Base-by-base conservation (phyloP, 768 basidiomycete genomes). In the Hygrophoropsis aurantiaca region DNA sequence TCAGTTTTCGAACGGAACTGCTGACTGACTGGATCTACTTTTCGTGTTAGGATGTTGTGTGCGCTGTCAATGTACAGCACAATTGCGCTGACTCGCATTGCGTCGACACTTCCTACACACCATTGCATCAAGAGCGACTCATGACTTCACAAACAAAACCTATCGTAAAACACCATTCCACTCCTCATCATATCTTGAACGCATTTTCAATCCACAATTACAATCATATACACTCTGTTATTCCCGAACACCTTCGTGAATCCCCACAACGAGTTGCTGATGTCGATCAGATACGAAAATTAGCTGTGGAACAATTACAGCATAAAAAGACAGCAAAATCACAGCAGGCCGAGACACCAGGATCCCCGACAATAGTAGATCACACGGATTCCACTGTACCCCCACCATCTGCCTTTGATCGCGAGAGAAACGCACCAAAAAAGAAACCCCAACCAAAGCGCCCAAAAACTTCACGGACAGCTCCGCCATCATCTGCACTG, bases 131-230 rank as follows among this genome's bases (percentile, higher is more conserved):
- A 35, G 43, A 44, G 21, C 43, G 43, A 11, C 34, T 30, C 8
- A n/a, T 16, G 27, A 44, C 27, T 2, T 6, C 21, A 11, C 16
- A 13, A 15, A 38, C 19, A 11, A 44, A 11, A 24, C 11, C 44
- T 20, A 6, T 35, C 23, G 11, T 24, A 9, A 20, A 36, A n/a
- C 44, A 44, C 34, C 11, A 44, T 20, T 15, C 43, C 32, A 30
- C 23, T 2, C 27, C 13, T 5, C 32, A 23, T 19, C 56, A 43
- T 26, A 32, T 58, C 20, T 23, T 58, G 8, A 58, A 58, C 38
- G 48, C 24, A 2, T 16, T 47, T 15, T 47, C 51, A 11, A n/a
- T 48, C 13, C 47, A 48, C 25, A 48, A 48, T 42, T 48, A 48
- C 40, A 30, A 50, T 15, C 39, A 49, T 16, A 46, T 51, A 8